Base-by-base conservation (phyloP, 306 rosid genomes). In the Vicia faba region DNA sequence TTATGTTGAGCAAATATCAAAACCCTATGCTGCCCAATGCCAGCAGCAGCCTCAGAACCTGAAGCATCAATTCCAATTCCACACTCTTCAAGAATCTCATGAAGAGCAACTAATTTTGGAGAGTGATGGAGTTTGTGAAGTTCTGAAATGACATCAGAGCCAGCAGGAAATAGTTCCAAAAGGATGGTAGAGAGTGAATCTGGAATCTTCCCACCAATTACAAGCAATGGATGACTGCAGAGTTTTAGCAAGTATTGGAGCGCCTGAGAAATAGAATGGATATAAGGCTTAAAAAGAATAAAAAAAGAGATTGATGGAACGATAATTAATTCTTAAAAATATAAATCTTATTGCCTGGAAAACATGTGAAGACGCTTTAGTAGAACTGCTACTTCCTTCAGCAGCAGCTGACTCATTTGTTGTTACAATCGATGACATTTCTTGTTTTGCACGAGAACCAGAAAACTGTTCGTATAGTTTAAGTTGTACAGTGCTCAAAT, bases 191-290 rank as follows among this genome's bases (percentile, higher is more conserved):
- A 79, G 61, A 83, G 61, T 39, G 91, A 84, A 76, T 93, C 97
- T 51, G 90, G 78, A 78, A 89, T 75, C 81, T 80, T 86, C 72
- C 84, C 84, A n/a, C 91, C 89, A 11, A 56, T 26, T 35, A 88
- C 93, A 63, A 93, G 98, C 85, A 93, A 84, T 15, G 98, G 98
- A 81, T 93, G 98, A 81, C 98, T 86, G 64, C 98, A 93, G 57
- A 93, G 88, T 74, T 93, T 93, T 49, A 93, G 85, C 87, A 93
- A 86, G 84, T 93, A 93, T 60, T 93, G 93, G 39, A 93, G 87
- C 7, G 98, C 98, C 98, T 93, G 96, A 66, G 72, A 74, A 56
- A 79, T 31, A 74, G 41, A 68, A 65, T 50, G 76, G 18, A 56
- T 25, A 31, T 56, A 61, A 12, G 5, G 5, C 11, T 13, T 61